Evolutionary conservation across 306 rosid species (phyloP), one percentile per base, ranked within the genome.

Genomic region (Gastrolobium bilobum): DNA sequence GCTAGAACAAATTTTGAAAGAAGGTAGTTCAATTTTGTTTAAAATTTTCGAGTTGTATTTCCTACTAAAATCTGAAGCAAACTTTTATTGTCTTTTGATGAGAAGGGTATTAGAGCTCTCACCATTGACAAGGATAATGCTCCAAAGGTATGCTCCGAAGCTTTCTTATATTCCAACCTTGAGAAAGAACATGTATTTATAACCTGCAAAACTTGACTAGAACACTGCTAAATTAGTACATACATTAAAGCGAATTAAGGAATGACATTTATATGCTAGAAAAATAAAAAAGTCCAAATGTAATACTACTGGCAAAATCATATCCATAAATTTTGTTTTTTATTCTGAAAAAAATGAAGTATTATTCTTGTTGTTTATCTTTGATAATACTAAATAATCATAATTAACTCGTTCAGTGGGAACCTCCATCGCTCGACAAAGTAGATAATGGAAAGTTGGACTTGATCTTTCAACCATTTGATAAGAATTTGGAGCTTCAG

Each of bases 31-130:
- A 50, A n/a, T 13, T n/a, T 56, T 61, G 58, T 38, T 3, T 33
- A 71, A 30, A 10, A 6, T 7, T 20, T 39, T 66, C 10, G 3
- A 61, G 65, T 2, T 71, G n/a, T 46, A 20, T 29, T 48, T 30
- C 73, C 10, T 59, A 4, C 50, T 15, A 43, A 60, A 51, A 30
- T 66, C 71, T 83, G 58, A 82, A 56, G 73, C 76, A 71, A 87
- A 63, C 33, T 50, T 57, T 40, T 73, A 4, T 81, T 79, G 15
- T 83, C 43, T 83, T 72, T 82, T 80, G 65, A 79, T 69, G 66
- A 62, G 57, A 79, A 95, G 98, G 99, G 99, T 82, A 93, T 95
- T 50, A 86, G 99, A 79, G 92, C 98, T 86, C 87, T 95, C 90
- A 87, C 94, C 73, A 81, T 95, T 73, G 98, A 95, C 90, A 95